Base-by-base conservation (phyloP, 164 flowering plant genomes). In the Saururus chinensis region DNA sequence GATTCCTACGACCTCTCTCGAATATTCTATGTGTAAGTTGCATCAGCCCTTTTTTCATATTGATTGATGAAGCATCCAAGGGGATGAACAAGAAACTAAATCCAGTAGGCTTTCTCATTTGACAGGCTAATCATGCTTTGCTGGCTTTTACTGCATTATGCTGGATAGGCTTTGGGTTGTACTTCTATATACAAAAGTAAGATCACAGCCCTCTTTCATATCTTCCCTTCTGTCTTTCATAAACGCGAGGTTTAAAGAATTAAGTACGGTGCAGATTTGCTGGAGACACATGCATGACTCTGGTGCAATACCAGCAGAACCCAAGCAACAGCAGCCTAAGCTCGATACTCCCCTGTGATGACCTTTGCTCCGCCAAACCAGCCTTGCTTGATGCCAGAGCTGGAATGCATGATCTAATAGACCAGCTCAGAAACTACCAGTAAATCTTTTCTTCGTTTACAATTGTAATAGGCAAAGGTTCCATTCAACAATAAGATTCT, bases 251-350 rank as follows among this genome's bases (percentile, higher is more conserved):
- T 23, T 55, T 54, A 55, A 4, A 60, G 7, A 11, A 57, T 0
- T 11, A 41, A 30, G 9, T 21, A 68, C 49, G 35, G 25, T 57
- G 54, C 83, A 92, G 98, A 53, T 92, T 92, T 61, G 66, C 87
- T 0, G 68, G 76, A 14, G 98, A 92, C 61, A 80, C 95, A 1
- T 92, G 96, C 69, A 80, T 84, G 40, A 89, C 95, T 40, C 76
- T 91, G n/a, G 75, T 78, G 51, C 73, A 73, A 54, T 91, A 87
- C 69, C 90, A 81, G 63, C 66, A 79, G 60, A 72, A 88, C 65
- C 96, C 98, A 11, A 65, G 73, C 53, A 85, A 87, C 80, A 91
- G 75, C 73, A 91, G 87, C 79, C 68, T 91, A 79, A 82, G 88
- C 74, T 75, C 90, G 0, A 76, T 91, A 61, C n/a, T 91, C 13